phyloP scores from a whole-genome alignment of 352 stramenopile genomes.

The Salisapilia sapeloensis region DNA sequence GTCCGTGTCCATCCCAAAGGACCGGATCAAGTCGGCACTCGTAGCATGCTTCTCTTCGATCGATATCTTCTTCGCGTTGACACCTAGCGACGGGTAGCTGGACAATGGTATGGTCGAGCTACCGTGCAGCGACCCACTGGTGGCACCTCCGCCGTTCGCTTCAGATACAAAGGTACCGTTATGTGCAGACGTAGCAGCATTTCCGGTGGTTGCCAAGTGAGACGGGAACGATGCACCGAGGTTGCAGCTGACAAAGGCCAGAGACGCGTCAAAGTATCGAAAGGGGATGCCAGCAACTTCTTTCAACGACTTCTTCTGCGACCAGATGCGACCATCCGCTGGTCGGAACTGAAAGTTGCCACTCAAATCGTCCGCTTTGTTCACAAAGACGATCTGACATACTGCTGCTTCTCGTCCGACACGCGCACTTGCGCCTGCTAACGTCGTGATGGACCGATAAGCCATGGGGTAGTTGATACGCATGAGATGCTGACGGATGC shows the following conservation, averaged over 20 bases:
- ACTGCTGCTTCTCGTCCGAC: slow-evolving; percentile 48
- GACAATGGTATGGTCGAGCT: no score
- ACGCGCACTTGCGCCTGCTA: slow-evolving; percentile 32
- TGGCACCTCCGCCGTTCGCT: background rate
- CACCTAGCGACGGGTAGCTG: no score
- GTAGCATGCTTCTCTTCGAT: slow-evolving; percentile 32
- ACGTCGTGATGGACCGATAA: slow-evolving; percentile 66
- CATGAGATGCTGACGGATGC: slow-evolving; percentile 49
- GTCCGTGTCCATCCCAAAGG: slow-evolving; percentile 68
- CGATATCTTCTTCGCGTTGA: slow-evolving; percentile 9
- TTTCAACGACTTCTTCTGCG: slow-evolving; percentile 55
- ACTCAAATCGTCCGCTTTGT: slow-evolving; percentile 63
- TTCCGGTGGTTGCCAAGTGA: slow-evolving; percentile 11
- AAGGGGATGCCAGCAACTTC: slow-evolving; percentile 66
- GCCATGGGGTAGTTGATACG: slow-evolving; percentile 65
- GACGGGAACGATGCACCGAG: slow-evolving; percentile 20
- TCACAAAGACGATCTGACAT: slow-evolving; percentile 77
- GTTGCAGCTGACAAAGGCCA: slow-evolving; percentile 74
- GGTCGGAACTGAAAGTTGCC: slow-evolving; percentile 66
- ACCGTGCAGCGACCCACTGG: no score
- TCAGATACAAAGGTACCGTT: background rate
- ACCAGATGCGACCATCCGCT: slow-evolving; percentile 46
- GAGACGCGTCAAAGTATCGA: slow-evolving; percentile 67
- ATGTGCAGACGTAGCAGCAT: background rate
- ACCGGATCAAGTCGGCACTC: slow-evolving; percentile 48